phyloP scores from a whole-genome alignment of 148 eudicot species.

The Diospyros lotus region DNA sequence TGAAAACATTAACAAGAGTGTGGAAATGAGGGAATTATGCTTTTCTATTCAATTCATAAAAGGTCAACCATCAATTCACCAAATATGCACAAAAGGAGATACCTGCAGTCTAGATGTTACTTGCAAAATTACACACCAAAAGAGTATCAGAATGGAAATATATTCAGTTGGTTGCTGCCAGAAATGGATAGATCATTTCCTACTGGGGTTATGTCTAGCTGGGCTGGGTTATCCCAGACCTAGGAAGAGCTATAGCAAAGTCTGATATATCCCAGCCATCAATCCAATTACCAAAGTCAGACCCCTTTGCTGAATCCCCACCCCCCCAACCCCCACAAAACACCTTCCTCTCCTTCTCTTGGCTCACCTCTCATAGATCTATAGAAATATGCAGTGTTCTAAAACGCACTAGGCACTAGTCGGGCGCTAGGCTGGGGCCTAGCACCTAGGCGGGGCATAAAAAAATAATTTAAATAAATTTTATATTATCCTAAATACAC shows the following conservation, averaged over 20 bases:
- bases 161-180: background rate
- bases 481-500: no score
- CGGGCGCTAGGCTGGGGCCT: no score
- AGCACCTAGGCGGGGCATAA: no score
- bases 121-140: background rate
- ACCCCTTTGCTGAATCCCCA: no score
- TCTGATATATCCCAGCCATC: background rate
- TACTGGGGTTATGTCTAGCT: background rate
- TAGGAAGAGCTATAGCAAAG: background rate
- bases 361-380: no score
- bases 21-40: background rate
- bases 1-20: constrained; percentile 5
- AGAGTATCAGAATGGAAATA: background rate
- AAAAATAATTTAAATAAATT: no score
- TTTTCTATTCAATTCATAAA: background rate
- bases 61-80: background rate
- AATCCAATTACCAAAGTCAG: background rate
- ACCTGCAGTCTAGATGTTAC: background rate
- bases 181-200: background rate
- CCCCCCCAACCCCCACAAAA: no score
- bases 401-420: no score
- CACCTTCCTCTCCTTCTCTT: no score
- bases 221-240: background rate
- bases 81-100: background rate
- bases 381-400: no score